A percentile compares a stretch with the other conserved stretches of the same genome.
Evolutionary conservation across 352 stramenopile species (phyloP).

Genomic region (Phytopythium sindhum): DNA sequence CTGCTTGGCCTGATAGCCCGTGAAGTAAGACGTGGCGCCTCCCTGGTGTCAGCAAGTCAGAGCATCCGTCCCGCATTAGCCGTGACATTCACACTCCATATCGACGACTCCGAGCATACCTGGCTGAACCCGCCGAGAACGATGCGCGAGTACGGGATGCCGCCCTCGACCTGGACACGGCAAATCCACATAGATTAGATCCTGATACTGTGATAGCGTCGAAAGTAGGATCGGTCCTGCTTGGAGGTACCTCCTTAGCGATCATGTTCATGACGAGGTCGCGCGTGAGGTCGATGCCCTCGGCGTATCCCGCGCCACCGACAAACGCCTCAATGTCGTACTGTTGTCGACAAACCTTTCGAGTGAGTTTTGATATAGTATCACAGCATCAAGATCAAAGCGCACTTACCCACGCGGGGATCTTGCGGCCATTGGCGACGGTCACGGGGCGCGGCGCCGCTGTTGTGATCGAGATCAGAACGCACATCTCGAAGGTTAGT

Average conservation of each 20-base stretch:
- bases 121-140: conserved; percentile 94
- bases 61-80: neutral
- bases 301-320: conserved; percentile 79
- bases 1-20: conserved; percentile 57
- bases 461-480: conserved; percentile 8
- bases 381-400: neutral
- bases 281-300: conserved; percentile 83
- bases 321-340: conserved; percentile 94
- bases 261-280: conserved; percentile 69
- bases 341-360: conserved; percentile 14
- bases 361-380: neutral
- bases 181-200: neutral
- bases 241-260: conserved; percentile 42
- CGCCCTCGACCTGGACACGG: conserved; percentile 22
- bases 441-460: conserved; percentile 88
- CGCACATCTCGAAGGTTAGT: neutral
- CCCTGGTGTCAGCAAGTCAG: conserved; percentile 28
- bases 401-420: conserved; percentile 83
- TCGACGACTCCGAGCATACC: conserved; percentile 14
- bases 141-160: conserved; percentile 86
- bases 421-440: conserved; percentile 90
- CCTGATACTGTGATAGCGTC: neutral
- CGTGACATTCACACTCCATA: neutral
- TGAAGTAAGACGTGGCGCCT: conserved; percentile 86
- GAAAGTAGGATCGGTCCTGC: neutral